Percentiles rank a stretch among this genome's conserved stretches.
phyloP scores from a whole-genome alignment of 1,284 basidiomycete genomes.

The Pyrrhoderma lamaoense region DNA sequence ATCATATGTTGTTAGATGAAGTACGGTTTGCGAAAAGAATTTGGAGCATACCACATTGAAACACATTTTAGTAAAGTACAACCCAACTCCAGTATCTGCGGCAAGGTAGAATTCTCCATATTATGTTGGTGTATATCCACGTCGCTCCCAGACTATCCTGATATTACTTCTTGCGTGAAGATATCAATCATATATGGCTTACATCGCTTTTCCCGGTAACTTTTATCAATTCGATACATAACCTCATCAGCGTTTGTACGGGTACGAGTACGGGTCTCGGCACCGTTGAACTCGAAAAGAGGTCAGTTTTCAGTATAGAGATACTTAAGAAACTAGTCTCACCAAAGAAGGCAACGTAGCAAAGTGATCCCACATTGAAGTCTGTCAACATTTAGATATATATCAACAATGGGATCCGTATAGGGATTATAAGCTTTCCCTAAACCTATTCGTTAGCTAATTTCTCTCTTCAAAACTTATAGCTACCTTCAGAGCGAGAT shows the following conservation, averaged over 20 bases:
- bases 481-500: constrained; percentile 38
- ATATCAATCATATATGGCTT: constrained; percentile 9
- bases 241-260: constrained; percentile 49
- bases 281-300: constrained; percentile 41
- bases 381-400: constrained; percentile 53
- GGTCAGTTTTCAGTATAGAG: constrained; percentile 12
- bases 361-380: constrained; percentile 47
- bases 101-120: constrained; percentile 47
- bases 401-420: constrained; percentile 33
- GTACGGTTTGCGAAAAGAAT: constrained; percentile 1
- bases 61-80: constrained; percentile 45
- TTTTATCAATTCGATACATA: constrained; percentile 47
- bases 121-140: constrained; percentile 42
- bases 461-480: not conserved
- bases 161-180: no score
- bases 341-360: constrained; percentile 50
- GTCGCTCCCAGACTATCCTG: constrained; percentile 38
- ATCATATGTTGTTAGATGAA: constrained; percentile 10
- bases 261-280: constrained; percentile 69
- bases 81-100: constrained; percentile 46
- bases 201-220: constrained; percentile 51
- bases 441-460: constrained; percentile 4
- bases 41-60: constrained; percentile 37
- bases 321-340: constrained; percentile 2
- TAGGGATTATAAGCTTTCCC: constrained; percentile 11